These are phyloP conservation scores for Gossypium rotundifolium DNA, from an alignment of 345 rosid species.

Conservation along the genomic window DNA sequence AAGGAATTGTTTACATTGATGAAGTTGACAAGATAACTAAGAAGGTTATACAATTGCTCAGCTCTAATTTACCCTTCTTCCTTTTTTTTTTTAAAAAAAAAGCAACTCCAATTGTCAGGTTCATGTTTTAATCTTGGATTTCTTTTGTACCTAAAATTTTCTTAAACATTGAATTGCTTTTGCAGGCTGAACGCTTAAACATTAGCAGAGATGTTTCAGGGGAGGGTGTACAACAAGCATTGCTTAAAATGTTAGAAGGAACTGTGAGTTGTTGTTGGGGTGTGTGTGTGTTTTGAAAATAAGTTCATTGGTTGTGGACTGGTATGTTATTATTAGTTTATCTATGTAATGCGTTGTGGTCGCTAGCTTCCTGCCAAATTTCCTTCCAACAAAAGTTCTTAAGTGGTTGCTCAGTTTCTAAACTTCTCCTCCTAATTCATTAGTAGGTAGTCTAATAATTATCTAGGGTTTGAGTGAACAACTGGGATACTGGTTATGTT, in stretches of 20 bases:
- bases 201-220: conserved; percentile 97
- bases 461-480: conserved; percentile 2
- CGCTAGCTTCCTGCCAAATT: neutral
- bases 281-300: neutral
- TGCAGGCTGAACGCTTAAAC: conserved; percentile 92
- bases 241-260: conserved; percentile 94
- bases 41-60: conserved; percentile 41
- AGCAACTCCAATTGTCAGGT: neutral
- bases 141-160: conserved; percentile 5
- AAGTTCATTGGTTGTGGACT: conserved; percentile 14
- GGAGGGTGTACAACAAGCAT: conserved; percentile 97
- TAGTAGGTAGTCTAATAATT: neutral
- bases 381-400: neutral
- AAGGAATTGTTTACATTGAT: conserved; percentile 91
- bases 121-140: neutral
- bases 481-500: neutral
- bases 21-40: conserved; percentile 98
- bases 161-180: conserved; percentile 5
- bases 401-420: neutral
- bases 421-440: neutral
- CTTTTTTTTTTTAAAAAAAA: too few species aligned
- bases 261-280: conserved; percentile 49
- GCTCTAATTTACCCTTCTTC: neutral
- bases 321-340: neutral
- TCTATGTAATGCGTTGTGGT: neutral